phyloP scores from a whole-genome alignment of 257 asterid genomes.

The Nicotiana otophora region DNA sequence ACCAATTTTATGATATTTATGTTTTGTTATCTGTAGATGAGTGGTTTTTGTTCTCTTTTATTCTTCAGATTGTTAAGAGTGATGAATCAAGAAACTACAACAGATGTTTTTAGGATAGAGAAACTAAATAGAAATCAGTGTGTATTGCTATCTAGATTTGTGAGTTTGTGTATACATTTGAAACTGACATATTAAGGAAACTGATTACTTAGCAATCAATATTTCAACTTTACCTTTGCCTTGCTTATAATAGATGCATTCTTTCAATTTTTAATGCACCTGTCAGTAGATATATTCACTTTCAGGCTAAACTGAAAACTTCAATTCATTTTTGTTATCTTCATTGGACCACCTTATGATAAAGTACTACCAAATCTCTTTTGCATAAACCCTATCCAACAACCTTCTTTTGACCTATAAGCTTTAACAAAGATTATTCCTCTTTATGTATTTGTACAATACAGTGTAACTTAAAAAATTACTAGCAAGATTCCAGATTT shows the following conservation, averaged over 20 bases:
- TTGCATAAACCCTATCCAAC: conserved; percentile 24
- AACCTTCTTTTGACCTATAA: conserved; percentile 31
- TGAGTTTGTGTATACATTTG: conserved; percentile 25
- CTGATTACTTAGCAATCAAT: conserved; percentile 41
- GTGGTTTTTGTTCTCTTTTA: conserved; percentile 6
- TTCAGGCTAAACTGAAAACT: background rate
- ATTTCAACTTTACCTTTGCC: conserved; percentile 19
- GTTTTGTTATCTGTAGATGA: conserved; percentile 1
- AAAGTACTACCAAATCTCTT: conserved; percentile 18
- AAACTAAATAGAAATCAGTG: background rate
- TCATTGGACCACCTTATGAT: conserved; percentile 21
- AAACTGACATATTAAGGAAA: conserved; percentile 22
- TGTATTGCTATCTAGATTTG: conserved; percentile 10
- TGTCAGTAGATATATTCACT: background rate
- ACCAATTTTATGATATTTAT: conserved; percentile 45
- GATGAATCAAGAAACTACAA: conserved; percentile 5
- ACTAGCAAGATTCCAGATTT: no score
- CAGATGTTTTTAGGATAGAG: conserved; percentile 11
- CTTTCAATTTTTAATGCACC: conserved; percentile 12
- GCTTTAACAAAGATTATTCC: conserved; percentile 42
- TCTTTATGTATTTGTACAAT: conserved; percentile 17
- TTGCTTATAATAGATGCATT: conserved; percentile 23
- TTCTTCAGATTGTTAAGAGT: conserved; percentile 18
- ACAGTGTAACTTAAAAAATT: conserved; percentile 10
- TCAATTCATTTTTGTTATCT: conserved; percentile 2